A percentile compares a stretch with the other conserved stretches of the same genome.
Evolutionary conservation across 371 early-diverging fungal genomes (phyloP).

Genomic region (Conidiobolus incongruus): DNA sequence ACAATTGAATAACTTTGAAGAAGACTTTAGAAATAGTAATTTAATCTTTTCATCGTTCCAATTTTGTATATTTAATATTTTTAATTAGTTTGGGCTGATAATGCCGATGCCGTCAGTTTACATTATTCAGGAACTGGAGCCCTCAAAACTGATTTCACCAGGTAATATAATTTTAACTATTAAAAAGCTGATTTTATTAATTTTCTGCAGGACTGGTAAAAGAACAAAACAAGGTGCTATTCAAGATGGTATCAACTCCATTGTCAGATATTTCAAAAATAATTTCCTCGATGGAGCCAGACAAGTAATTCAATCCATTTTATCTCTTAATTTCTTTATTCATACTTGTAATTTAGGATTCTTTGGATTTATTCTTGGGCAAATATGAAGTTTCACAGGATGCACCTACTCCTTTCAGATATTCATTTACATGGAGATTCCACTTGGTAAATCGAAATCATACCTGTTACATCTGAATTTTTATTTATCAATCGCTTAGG

Average conservation of each 20-base stretch:
- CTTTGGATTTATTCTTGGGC: neutral
- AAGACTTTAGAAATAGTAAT: neutral
- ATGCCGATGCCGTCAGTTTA: slow-evolving; percentile 90
- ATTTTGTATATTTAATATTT: neutral
- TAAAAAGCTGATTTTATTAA: neutral
- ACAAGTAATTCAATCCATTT: no score
- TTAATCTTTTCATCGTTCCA: neutral
- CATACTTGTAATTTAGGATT: no score
- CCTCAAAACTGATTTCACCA: slow-evolving; percentile 90
- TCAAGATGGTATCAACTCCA: slow-evolving; percentile 61
- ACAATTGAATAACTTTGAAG: neutral
- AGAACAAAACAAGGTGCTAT: slow-evolving; percentile 63
- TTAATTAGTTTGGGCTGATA: slow-evolving; percentile 81
- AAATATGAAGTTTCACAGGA: neutral
- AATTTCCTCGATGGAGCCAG: slow-evolving; percentile 82
- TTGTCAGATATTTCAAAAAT: slow-evolving; percentile 71
- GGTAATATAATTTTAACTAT: slow-evolving; percentile 12
- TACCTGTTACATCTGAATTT: neutral
- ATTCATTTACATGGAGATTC: neutral
- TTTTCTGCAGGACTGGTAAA: slow-evolving; percentile 55
- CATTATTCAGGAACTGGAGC: slow-evolving; percentile 98
- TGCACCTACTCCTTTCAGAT: neutral
- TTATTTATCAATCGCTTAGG: neutral
- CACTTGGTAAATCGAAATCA: neutral
- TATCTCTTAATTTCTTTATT: no score